Evolutionary conservation across 2,329 filamentous ascomycete species (phyloP), one percentile per base, ranked within the genome.

Genomic region (Ustulina deusta): DNA sequence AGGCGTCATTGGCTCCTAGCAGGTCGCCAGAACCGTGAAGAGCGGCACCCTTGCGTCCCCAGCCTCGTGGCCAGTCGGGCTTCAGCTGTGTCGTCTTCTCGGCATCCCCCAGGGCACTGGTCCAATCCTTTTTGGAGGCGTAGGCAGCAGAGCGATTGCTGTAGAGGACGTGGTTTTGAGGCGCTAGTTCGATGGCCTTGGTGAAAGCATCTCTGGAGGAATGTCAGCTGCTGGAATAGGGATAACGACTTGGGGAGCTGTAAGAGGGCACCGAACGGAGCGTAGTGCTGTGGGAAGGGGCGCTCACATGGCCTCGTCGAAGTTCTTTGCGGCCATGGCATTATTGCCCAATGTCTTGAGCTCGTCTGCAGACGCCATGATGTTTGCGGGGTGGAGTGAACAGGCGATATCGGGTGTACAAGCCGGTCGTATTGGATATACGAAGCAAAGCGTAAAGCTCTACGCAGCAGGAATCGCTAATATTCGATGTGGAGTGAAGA

Each of bases 321-420:
- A 99, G 83, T 98, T 94, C 88, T 98, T 98, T 71, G 93, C 94
- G 73, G 93, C 91, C 82, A 99, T 99, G 82, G 97, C 94, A 86
- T 97, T 97, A 87, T 99, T 99, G 85, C 95, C 96, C 80, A 96
- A 91, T 78, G 94, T 93, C 87, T 99, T 99, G 77, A 99, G 89
- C 88, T 95, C 88, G 81, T 91, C 89, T 74, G 88, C 88, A 69
- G 86, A 86, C 76, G 87, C 81, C 87, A 89, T 89, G 61, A 64
- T 72, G 69, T 63, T 55, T 51, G 55, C 49, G 46, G 48, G 58
- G 66, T 55, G 17, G 9, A 27, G 20, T 3, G 42, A 63, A 51
- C 56, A 40, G 57, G 32, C 54, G 17, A 58, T 56, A 17, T 17
- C 27, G 25, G 17, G 22, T 40, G 13, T 10, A 25, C 27, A 40